Conservation (phyloP, 345 rosid species). For the Citrus cavaleriei region DNA sequence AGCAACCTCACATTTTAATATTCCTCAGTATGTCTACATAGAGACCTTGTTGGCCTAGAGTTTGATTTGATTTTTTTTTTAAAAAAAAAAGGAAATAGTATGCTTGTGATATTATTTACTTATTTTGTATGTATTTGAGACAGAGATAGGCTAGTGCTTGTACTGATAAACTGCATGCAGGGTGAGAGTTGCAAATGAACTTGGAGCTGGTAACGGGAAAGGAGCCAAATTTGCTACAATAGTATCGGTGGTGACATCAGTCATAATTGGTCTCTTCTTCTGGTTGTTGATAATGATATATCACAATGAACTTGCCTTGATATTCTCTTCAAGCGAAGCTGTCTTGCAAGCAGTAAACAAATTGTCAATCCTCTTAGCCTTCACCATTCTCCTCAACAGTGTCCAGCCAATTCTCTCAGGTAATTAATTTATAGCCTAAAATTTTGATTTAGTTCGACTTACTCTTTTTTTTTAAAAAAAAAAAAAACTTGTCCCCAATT, state of each 20-base stretch:
- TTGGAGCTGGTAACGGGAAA: conserved; percentile 85
- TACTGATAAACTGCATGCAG: conserved; percentile 41
- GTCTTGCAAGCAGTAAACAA: conserved; percentile 53
- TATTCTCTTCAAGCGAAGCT: conserved; percentile 57
- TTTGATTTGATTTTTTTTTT: no score
- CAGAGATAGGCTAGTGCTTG: neutral
- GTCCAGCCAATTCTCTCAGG: conserved; percentile 88
- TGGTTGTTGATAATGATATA: conserved; percentile 46
- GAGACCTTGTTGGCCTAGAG: no score
- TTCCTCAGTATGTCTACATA: no score
- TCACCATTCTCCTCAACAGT: conserved; percentile 80
- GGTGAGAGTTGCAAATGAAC: conserved; percentile 85
- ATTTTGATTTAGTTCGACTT: neutral
- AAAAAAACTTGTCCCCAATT: neutral
- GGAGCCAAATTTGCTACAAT: conserved; percentile 77
- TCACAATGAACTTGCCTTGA: conserved; percentile 41
- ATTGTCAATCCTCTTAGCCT: conserved; percentile 62
- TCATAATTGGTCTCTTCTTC: conserved; percentile 51
- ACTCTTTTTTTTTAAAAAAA: no score
- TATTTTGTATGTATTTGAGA: neutral
- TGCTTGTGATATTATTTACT: neutral
- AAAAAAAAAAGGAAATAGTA: no score
- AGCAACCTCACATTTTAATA: no score
- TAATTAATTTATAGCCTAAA: conserved; percentile 8
- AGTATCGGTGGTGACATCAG: conserved; percentile 56